A percentile compares a stretch with the other conserved stretches of the same genome.
Evolutionary conservation across 1,284 basidiomycete species (phyloP).

Genomic region (Laetiporus sulphureus): DNA sequence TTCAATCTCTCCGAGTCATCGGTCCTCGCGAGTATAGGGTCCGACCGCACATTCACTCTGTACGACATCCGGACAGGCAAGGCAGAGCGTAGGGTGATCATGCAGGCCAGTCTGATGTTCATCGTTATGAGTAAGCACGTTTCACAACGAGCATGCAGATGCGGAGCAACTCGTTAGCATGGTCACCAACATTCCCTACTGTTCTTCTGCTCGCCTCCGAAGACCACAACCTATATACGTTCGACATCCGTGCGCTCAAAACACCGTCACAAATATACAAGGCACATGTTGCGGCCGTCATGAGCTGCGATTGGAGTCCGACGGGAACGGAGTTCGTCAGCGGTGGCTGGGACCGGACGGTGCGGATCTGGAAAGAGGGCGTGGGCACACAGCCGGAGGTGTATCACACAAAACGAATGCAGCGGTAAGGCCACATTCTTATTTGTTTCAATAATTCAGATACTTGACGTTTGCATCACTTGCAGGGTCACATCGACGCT

Average conservation of each 20-base stretch:
- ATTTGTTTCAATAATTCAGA: slow-evolving; percentile 7
- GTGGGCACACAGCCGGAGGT: slow-evolving; percentile 82
- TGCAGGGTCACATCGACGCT: slow-evolving; percentile 63
- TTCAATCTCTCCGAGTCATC: slow-evolving; percentile 95
- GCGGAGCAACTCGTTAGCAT: slow-evolving; percentile 84
- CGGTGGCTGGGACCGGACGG: slow-evolving; percentile 93
- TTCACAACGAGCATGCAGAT: slow-evolving; percentile 39
- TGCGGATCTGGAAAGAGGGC: slow-evolving; percentile 91
- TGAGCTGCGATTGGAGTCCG: slow-evolving; percentile 90
- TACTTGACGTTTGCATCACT: slow-evolving; percentile 11
- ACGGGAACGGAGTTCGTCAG: slow-evolving; percentile 96
- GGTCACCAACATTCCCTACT: slow-evolving; percentile 96
- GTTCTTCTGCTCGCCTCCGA: slow-evolving; percentile 90
- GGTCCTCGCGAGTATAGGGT: slow-evolving; percentile 89
- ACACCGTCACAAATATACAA: slow-evolving; percentile 94
- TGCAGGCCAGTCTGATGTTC: slow-evolving; percentile 52
- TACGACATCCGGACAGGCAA: slow-evolving; percentile 97
- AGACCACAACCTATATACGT: slow-evolving; percentile 98
- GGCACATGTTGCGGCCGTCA: slow-evolving; percentile 93
- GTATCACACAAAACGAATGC: slow-evolving; percentile 99
- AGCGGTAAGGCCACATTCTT: too few relatives aligned
- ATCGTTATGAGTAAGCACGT: neutral
- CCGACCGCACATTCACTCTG: slow-evolving; percentile 91
- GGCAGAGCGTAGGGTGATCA: slow-evolving; percentile 85
- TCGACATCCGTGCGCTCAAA: slow-evolving; percentile 86